Evolutionary conservation across 129 eudicot species (phyloP), one percentile per base, ranked within the genome.

Genomic region (Dittrichia graveolens): DNA sequence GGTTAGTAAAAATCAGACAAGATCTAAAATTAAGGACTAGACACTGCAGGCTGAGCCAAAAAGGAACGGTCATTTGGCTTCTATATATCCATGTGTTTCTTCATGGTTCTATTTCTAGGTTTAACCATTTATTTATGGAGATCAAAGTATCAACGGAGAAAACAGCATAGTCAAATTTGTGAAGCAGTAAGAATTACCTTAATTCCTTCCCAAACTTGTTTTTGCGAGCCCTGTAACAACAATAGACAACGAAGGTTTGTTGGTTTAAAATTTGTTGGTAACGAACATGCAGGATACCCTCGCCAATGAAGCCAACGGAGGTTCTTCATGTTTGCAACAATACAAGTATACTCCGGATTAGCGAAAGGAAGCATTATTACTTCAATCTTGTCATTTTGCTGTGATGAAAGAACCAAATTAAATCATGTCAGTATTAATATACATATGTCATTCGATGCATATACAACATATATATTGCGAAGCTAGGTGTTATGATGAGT

Each of bases 261-360:
- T 41, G 46, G 75, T 2, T 49, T 64, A 55, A 70, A 70, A 24
- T 70, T 55, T 16, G 13, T 54, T 15, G 50, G 63, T 44, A 69
- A 18, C 8, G 19, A 6, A 15, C 6, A 15, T 44, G 38, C 18
- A 39, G 16, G 5, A 40, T 38, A 7, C 10, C 50, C 16, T 10
- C 6, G 14, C 63, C 74, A 52, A 15, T 54, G 8, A 40, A 69
- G 45, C 46, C 44, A 69, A 6, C 74, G 50, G 39, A 53, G 74
- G 39, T 69, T 53, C 50, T 40, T 69, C 40, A 39, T 16, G 74
- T 53, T 53, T 35, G 64, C 74, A 69, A 24, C 61, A 53, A 11
- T 24, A 39, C 39, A 46, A 8, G n/a, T 18, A 38, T 61, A 37
- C 6, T 39, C 46, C 37, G 47, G 48, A 50, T 69, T 46, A 16